Base-by-base conservation (phyloP, 1,139 yeast genomes). In the Petasospora fabianii region DNA sequence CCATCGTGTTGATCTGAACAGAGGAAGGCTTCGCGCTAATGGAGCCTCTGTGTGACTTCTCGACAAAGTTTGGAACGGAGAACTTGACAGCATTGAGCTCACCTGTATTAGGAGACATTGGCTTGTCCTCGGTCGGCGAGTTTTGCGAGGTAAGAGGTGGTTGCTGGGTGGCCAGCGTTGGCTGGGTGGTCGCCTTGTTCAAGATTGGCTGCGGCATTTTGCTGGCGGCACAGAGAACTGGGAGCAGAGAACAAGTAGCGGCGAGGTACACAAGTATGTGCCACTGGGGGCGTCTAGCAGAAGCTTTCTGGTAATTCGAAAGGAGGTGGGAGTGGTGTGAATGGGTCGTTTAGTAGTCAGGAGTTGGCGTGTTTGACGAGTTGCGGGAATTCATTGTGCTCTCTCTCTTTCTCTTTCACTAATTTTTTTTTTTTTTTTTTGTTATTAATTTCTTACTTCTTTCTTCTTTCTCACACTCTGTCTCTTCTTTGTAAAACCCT, bases 11-110 rank as follows among this genome's bases (percentile, higher is more conserved):
- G 35, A 53, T 43, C 26, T 53, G 58, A 8, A 59, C 53, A 15
- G 60, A 58, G 3, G 71, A 64, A 4, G 72, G 71, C 40, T 68
- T 56, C 2, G 71, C 66, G 38, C 74, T 68, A 37, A 73, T 71
- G 3, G 78, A 73, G 14, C 76, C 75, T 39, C 80, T 56, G 47
- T 72, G 75, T 0, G 61, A 51, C 39, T 65, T 65, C 30, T 57
- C 62, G n/a, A 53, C 50, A n/a, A 48, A 55, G n/a, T 54, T 50
- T 1, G 66, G 60, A 5, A 57, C 64, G 8, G 57, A 58, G 43
- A 60, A 60, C 6, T 63, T 60, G n/a, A 54, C 57, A 11, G 50
- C 37, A 4, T 49, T 46, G 19, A 43, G 40, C 30, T 39, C 43
- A 4, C 29, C 14, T 5, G 38, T 12, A 14, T 26, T 24, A 1